Conservation (phyloP, 1,139 yeast genomes). For the Scheffersomyces quercinus region DNA sequence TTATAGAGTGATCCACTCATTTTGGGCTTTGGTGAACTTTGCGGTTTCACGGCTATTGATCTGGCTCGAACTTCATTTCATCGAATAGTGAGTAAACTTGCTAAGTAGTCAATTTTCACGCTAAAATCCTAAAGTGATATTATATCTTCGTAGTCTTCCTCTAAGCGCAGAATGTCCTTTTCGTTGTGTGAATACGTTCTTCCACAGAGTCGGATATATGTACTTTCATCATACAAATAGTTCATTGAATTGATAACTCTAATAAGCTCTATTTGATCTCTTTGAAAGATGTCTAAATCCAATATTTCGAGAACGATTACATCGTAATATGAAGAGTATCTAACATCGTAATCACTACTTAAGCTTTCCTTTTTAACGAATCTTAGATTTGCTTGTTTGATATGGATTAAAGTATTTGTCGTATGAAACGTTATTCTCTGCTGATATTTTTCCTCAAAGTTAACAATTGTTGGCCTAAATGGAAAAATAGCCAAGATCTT, state of each 20-base stretch:
- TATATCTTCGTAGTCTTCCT: slow-evolving; percentile 9
- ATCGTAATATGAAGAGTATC: slow-evolving; percentile 7
- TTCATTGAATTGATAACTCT: slow-evolving; percentile 14
- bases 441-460: slow-evolving; percentile 30
- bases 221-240: slow-evolving; percentile 23
- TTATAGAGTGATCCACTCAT: too few species aligned
- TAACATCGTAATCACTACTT: background rate
- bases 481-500: slow-evolving; percentile 32
- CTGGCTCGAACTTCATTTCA: too few species aligned
- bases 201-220: slow-evolving; percentile 3
- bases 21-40: too few species aligned
- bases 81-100: too few species aligned
- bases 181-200: slow-evolving; percentile 8
- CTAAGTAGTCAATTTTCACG: too few species aligned
- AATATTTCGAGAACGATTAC: slow-evolving; percentile 25
- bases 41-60: too few species aligned
- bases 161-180: background rate
- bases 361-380: slow-evolving; percentile 14
- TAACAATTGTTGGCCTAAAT: slow-evolving; percentile 24
- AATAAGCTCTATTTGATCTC: slow-evolving; percentile 27
- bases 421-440: slow-evolving; percentile 37
- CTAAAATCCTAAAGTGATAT: slow-evolving; percentile 1
- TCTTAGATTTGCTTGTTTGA: slow-evolving; percentile 27
- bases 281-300: slow-evolving; percentile 28
- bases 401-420: slow-evolving; percentile 21